These are phyloP conservation scores for Bocquillonia castaneifolia DNA, from an alignment of 441 rosid species.

Conservation along the genomic window DNA sequence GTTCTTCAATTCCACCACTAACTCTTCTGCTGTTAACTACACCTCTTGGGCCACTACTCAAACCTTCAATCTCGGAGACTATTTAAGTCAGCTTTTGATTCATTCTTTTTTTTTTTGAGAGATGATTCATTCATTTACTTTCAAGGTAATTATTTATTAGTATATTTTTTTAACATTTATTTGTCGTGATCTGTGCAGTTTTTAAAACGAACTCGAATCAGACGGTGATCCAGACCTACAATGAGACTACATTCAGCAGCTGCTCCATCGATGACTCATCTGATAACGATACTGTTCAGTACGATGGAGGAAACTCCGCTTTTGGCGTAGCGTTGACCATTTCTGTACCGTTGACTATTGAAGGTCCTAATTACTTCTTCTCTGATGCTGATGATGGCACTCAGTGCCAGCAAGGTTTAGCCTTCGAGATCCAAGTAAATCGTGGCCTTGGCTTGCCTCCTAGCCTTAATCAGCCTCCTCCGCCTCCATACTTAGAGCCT, in stretches of 20 bases:
- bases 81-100: conserved; percentile 37
- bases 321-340: conserved; percentile 35
- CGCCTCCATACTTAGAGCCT: conserved; percentile 47
- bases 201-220: conserved; percentile 52
- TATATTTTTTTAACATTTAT: neutral
- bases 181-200: conserved; percentile 26
- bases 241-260: conserved; percentile 39
- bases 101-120: too few species aligned
- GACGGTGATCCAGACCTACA: conserved; percentile 56
- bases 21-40: conserved; percentile 44
- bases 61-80: conserved; percentile 61
- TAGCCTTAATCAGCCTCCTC: conserved; percentile 62
- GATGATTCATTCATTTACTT: too few species aligned
- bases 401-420: conserved; percentile 53
- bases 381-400: conserved; percentile 47
- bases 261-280: conserved; percentile 42
- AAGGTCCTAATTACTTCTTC: conserved; percentile 50
- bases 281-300: conserved; percentile 36
- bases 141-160: neutral
- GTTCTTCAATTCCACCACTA: conserved; percentile 47
- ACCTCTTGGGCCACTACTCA: conserved; percentile 47
- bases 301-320: conserved; percentile 35
- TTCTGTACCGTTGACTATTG: conserved; percentile 42
- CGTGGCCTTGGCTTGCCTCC: conserved; percentile 61
- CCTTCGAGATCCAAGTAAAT: conserved; percentile 48